These are phyloP conservation scores for Termitomyces sp. DNA, from an alignment of 768 basidiomycete genomes.

Conservation along the genomic window DNA sequence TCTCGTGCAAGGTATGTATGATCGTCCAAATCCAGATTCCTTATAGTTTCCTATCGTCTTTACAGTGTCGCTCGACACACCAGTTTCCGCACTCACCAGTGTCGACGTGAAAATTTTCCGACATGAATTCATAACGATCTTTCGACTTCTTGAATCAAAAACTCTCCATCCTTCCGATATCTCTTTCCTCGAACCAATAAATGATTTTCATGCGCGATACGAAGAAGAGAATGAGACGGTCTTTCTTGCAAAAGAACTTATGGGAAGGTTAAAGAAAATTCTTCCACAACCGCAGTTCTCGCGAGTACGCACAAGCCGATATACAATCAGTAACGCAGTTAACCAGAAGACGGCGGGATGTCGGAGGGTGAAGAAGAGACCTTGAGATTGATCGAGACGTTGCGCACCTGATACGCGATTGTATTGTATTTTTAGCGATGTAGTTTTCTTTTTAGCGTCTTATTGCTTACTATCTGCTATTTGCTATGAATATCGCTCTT, in stretches of 20 bases:
- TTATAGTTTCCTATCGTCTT: slow-evolving; percentile 4
- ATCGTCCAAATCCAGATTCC: background rate
- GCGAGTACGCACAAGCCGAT: slow-evolving; percentile 16
- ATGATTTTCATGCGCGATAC: slow-evolving; percentile 42
- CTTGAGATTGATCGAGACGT: no score
- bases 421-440: background rate
- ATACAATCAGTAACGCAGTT: slow-evolving; percentile 15
- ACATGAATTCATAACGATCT: slow-evolving; percentile 63
- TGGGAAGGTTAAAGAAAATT: slow-evolving; percentile 38
- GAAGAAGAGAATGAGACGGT: slow-evolving; percentile 58
- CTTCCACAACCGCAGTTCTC: slow-evolving; percentile 23
- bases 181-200: slow-evolving; percentile 46
- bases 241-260: slow-evolving; percentile 49
- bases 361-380: background rate
- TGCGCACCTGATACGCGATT: background rate
- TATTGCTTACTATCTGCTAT: no score
- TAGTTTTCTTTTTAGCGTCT: no score
- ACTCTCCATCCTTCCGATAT: slow-evolving; percentile 48
- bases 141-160: slow-evolving; percentile 43
- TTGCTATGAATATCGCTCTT: no score
- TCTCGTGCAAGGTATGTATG: slow-evolving; percentile 65
- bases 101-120: slow-evolving; percentile 51
- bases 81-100: slow-evolving; percentile 38
- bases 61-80: slow-evolving; percentile 32
- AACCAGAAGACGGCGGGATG: slow-evolving; percentile 17